Evolutionary conservation across 2,329 filamentous ascomycete genomes (phyloP).

Genomic region (Microsporum ferrugineum): DNA sequence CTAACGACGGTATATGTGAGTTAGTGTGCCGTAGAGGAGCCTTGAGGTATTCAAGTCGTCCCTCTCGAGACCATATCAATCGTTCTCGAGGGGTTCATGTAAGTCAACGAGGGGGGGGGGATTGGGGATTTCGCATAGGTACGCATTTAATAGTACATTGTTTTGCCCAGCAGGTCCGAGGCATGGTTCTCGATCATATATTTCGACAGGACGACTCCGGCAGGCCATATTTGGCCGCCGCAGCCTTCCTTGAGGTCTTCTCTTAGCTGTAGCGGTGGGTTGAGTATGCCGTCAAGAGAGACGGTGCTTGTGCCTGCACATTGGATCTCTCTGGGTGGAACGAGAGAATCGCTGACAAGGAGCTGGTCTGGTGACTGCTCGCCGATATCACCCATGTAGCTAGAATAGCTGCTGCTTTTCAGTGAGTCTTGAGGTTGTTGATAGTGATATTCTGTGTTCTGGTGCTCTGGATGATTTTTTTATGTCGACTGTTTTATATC

Average conservation of each 20-base stretch:
- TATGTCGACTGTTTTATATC: background rate
- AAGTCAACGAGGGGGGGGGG: background rate
- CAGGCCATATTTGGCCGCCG: constrained; percentile 89
- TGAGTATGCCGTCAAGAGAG: constrained; percentile 63
- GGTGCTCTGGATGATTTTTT: background rate
- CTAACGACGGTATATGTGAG: constrained; percentile 36
- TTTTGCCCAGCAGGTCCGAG: constrained; percentile 50
- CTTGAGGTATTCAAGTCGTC: background rate
- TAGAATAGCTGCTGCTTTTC: background rate
- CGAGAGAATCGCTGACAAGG: constrained; percentile 43
- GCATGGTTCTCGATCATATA: constrained; percentile 70
- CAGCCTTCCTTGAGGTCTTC: constrained; percentile 83
- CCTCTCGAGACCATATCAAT: background rate
- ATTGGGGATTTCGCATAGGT: background rate
- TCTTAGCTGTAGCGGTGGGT: constrained; percentile 59
- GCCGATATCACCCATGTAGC: background rate
- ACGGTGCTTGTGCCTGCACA: constrained; percentile 41
- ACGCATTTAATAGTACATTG: constrained; percentile 46
- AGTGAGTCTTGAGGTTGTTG: background rate
- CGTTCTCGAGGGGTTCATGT: constrained; percentile 10
- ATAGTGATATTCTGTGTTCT: background rate
- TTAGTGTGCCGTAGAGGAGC: background rate
- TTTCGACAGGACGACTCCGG: constrained; percentile 74
- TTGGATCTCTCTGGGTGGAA: constrained; percentile 44
- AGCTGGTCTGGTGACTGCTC: background rate